Conservation (phyloP, 139 green algal genomes). For the Chlorella sp. region DNA sequence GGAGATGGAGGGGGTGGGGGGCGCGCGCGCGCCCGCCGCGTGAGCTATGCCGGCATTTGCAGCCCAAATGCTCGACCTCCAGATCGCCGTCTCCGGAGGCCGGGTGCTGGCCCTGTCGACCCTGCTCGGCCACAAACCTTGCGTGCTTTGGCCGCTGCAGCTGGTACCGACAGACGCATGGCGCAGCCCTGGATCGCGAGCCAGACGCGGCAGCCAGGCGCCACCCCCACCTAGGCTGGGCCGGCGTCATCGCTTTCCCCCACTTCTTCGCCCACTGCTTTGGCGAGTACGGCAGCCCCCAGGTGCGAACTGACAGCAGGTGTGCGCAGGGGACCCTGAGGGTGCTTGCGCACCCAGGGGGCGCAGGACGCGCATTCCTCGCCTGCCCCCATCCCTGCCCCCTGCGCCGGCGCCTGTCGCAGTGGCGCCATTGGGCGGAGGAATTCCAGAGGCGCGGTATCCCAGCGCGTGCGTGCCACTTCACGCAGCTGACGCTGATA, state of each 20-base stretch:
- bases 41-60: not conserved
- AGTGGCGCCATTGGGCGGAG: slow-evolving; percentile 15
- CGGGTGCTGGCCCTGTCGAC: too few relatives aligned
- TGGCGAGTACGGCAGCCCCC: slow-evolving; percentile 39
- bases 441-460: slow-evolving; percentile 12
- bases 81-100: too few relatives aligned
- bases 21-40: not conserved
- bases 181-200: not conserved
- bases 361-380: not conserved
- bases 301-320: not conserved
- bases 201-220: not conserved
- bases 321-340: not conserved
- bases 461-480: slow-evolving; percentile 16
- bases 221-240: slow-evolving; percentile 34
- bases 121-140: too few relatives aligned
- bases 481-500: slow-evolving; percentile 3
- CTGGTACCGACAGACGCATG: slow-evolving; percentile 19
- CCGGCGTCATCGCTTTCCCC: slow-evolving; percentile 43
- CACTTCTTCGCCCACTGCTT: slow-evolving; percentile 43
- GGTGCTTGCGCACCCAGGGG: not conserved
- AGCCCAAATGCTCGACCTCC: too few relatives aligned
- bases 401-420: not conserved
- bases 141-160: slow-evolving; percentile 1
- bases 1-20: too few relatives aligned
- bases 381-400: not conserved